phyloP scores from a whole-genome alignment of 129 eudicot species.

The Rutidosis leptorrhynchoides region DNA sequence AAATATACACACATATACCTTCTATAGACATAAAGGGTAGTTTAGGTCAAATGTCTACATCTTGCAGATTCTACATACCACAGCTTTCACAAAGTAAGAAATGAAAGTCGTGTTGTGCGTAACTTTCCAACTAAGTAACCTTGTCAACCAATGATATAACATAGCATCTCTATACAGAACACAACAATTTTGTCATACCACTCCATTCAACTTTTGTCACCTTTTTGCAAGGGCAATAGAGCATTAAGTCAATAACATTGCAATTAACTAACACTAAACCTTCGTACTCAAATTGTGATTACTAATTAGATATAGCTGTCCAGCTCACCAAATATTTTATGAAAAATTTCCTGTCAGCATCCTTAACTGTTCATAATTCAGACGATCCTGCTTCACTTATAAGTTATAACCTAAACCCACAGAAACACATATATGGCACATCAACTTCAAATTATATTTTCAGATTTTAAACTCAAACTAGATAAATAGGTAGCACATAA shows the following conservation, averaged over 20 bases:
- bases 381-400: constrained; percentile 12
- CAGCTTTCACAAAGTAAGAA: not conserved
- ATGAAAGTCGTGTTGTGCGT: not conserved
- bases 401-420: not conserved
- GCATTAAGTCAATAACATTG: constrained; percentile 20
- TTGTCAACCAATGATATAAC: not conserved
- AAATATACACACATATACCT: not conserved
- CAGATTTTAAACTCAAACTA: constrained; percentile 2
- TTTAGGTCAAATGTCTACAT: not conserved
- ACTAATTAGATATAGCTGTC: not conserved
- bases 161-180: not conserved
- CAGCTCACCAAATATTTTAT: not conserved
- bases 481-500: not conserved
- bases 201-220: not conserved
- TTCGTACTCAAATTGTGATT: not conserved
- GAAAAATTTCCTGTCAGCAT: not conserved
- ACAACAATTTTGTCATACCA: not conserved
- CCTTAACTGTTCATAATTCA: constrained; percentile 10
- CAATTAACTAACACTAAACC: constrained; percentile 8
- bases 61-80: not conserved
- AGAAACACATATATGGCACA: constrained; percentile 4
- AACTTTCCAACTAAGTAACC: not conserved
- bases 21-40: not conserved
- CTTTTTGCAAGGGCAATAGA: constrained; percentile 9
- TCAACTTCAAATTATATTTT: not conserved